Evolutionary conservation across 345 rosid species (phyloP).

Genomic region (Salix brachista): DNA sequence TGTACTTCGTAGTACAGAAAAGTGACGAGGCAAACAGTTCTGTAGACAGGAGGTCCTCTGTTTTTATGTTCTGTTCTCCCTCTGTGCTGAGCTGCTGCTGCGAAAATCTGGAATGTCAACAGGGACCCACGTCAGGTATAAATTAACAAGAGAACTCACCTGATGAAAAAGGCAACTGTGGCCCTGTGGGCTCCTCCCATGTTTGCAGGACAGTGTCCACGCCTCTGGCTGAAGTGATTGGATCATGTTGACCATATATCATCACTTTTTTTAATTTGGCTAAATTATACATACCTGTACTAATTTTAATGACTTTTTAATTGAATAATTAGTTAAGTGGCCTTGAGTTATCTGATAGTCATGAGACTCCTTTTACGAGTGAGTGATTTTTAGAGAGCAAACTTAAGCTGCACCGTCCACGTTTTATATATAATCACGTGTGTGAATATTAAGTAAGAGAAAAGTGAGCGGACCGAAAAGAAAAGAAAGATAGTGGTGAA

Average conservation of each 20-base stretch:
- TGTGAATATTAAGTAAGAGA: background rate
- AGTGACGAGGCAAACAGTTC: background rate
- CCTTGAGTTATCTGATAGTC: no score
- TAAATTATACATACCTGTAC: no score
- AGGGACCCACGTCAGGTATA: background rate
- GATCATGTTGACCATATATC: no score
- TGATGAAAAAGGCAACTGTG: background rate
- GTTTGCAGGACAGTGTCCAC: no score
- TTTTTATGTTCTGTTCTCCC: background rate
- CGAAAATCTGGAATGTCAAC: background rate
- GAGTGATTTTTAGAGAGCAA: no score
- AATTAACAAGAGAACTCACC: background rate
- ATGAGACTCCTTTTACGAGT: no score
- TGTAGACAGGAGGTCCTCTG: background rate
- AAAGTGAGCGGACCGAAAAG: background rate
- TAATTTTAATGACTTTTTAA: no score
- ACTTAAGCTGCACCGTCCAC: no score
- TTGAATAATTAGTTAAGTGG: no score
- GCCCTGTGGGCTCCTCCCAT: background rate
- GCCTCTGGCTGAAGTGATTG: no score
- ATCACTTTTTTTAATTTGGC: no score
- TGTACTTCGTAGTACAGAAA: background rate
- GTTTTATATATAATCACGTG: background rate
- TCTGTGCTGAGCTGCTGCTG: background rate
- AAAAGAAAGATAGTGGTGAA: background rate